Conservation (phyloP, 2,329 filamentous ascomycete species). For the Fusarium nelsonii region DNA sequence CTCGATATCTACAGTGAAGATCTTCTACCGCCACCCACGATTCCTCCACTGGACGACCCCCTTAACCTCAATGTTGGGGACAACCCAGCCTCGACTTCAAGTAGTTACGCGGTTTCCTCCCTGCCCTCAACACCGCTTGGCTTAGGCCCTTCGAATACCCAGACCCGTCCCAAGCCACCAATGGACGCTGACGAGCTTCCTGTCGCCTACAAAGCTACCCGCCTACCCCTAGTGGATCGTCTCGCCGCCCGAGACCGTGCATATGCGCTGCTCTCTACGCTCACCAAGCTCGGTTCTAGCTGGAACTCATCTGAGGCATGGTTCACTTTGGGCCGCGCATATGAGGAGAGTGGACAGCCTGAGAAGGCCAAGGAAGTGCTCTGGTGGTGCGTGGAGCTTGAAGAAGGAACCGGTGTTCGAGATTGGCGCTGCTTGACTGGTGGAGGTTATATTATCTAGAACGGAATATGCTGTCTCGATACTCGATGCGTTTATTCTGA, state of each 20-base stretch:
- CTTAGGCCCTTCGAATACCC: conserved; percentile 52
- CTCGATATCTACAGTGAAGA: conserved; percentile 84
- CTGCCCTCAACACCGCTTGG: conserved; percentile 63
- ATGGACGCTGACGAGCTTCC: conserved; percentile 59
- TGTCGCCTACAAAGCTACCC: conserved; percentile 67
- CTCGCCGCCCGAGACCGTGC: conserved; percentile 92
- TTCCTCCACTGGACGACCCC: conserved; percentile 57
- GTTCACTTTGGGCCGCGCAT: conserved; percentile 86
- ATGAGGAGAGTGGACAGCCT: conserved; percentile 86
- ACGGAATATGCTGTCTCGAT: background rate
- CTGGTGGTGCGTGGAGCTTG: conserved; percentile 98
- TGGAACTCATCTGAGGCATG: conserved; percentile 97
- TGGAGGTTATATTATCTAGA: conserved; percentile 70
- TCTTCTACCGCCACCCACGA: conserved; percentile 69
- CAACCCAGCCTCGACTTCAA: conserved; percentile 9
- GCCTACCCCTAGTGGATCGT: conserved; percentile 79
- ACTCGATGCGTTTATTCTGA: background rate
- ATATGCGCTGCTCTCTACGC: conserved; percentile 81
- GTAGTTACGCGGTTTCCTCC: conserved; percentile 22
- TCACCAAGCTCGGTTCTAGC: conserved; percentile 86
- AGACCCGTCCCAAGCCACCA: conserved; percentile 20
- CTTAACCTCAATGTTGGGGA: conserved; percentile 1
- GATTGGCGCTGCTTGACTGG: conserved; percentile 79
- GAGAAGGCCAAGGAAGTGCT: conserved; percentile 92
- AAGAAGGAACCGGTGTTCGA: conserved; percentile 84